phyloP scores from a whole-genome alignment of 2,329 filamentous ascomycete genomes.

The Neofusicoccum kwambonambiense region DNA sequence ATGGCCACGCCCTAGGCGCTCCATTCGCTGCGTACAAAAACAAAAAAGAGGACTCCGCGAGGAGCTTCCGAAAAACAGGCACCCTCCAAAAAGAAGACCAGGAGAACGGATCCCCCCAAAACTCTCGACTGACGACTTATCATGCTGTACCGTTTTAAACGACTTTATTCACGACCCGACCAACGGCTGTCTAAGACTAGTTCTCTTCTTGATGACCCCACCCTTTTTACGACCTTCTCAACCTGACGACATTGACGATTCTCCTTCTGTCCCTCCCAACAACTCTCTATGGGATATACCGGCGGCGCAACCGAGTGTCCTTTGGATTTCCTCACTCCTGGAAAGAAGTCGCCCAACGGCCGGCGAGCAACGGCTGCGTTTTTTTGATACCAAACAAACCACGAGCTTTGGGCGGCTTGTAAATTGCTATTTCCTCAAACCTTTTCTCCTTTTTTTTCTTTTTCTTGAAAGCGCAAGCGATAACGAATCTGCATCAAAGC shows the following conservation, averaged over 20 bases:
- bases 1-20: neutral
- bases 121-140: neutral
- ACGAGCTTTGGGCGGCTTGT: conserved; percentile 12
- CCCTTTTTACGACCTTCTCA: neutral
- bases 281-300: neutral
- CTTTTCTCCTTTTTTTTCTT: neutral
- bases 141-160: neutral
- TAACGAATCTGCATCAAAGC: conserved; percentile 1
- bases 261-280: neutral
- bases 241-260: conserved; percentile 4
- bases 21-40: neutral
- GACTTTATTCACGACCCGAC: conserved; percentile 9
- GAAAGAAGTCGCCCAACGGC: conserved; percentile 1
- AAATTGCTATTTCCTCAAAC: neutral
- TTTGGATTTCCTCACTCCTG: neutral
- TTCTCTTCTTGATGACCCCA: neutral
- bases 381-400: conserved; percentile 5
- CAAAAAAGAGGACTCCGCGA: conserved; percentile 5
- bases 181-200: conserved; percentile 4
- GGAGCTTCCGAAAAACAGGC: neutral
- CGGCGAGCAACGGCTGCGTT: neutral
- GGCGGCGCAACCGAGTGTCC: neutral
- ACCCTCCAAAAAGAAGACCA: neutral
- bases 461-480: neutral
- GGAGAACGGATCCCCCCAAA: neutral